Conservation (phyloP, 2,329 filamentous ascomycete genomes). For the Tolypocladium capitatum region DNA sequence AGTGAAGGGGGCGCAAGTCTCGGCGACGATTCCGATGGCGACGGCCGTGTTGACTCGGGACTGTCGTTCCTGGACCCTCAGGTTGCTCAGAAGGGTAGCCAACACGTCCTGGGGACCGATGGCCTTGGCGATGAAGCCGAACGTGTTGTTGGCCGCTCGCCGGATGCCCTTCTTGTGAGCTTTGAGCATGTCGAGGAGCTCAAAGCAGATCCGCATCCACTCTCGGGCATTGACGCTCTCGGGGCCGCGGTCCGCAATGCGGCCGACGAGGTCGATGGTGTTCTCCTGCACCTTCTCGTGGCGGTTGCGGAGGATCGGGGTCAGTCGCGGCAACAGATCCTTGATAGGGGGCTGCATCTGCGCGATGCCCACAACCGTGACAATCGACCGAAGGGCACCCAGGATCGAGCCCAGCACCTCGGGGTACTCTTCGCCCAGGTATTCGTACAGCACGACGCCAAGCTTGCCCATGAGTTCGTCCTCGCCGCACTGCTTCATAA, state of each 20-base stretch:
- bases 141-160: conserved; percentile 96
- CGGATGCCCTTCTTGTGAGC: conserved; percentile 99
- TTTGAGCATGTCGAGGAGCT: conserved; percentile 97
- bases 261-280: conserved; percentile 93
- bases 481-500: conserved; percentile 98
- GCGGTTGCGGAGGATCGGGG: conserved; percentile 93
- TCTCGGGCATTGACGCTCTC: conserved; percentile 94
- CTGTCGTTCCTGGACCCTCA: conserved; percentile 93
- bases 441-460: conserved; percentile 90
- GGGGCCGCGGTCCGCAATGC: conserved; percentile 92
- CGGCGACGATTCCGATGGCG: conserved; percentile 94
- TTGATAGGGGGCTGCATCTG: conserved; percentile 98
- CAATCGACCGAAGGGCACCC: conserved; percentile 86
- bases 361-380: conserved; percentile 93
- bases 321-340: conserved; percentile 85
- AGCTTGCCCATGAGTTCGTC: conserved; percentile 93
- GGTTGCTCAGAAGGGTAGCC: conserved; percentile 88
- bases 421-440: conserved; percentile 95
- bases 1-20: conserved; percentile 96
- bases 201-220: conserved; percentile 99
- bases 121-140: conserved; percentile 98
- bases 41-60: conserved; percentile 97
- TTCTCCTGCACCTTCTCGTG: conserved; percentile 99
- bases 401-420: conserved; percentile 95
- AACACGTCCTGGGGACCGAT: conserved; percentile 97